Conservation (phyloP, 108 stramenopile species). For the Nitzschia inconspicua region DNA sequence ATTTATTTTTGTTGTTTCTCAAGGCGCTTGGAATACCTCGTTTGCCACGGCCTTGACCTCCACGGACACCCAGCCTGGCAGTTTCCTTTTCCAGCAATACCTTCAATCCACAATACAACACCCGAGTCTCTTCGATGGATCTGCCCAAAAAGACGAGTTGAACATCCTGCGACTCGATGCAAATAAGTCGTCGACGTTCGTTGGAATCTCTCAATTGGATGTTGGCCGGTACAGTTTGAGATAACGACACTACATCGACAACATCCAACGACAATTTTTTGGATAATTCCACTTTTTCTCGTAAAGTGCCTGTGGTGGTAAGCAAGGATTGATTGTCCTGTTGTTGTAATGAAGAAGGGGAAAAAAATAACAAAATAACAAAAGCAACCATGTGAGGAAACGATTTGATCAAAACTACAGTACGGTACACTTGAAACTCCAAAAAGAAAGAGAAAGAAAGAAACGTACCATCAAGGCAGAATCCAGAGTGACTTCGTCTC, state of each 20-base stretch:
- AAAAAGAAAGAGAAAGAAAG: neutral
- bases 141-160: slow-evolving; percentile 69
- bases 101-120: slow-evolving; percentile 72
- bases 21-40: slow-evolving; percentile 34
- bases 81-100: slow-evolving; percentile 76
- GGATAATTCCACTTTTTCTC: slow-evolving; percentile 59
- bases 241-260: slow-evolving; percentile 62
- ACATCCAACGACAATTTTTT: slow-evolving; percentile 73
- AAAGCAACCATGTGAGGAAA: neutral
- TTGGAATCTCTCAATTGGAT: slow-evolving; percentile 56
- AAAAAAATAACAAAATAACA: slow-evolving; percentile 2
- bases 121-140: slow-evolving; percentile 60
- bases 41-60: slow-evolving; percentile 34
- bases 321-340: slow-evolving; percentile 35
- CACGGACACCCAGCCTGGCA: slow-evolving; percentile 63
- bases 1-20: slow-evolving; percentile 4
- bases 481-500: slow-evolving; percentile 56
- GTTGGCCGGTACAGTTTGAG: slow-evolving; percentile 24
- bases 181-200: slow-evolving; percentile 66
- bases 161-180: slow-evolving; percentile 60
- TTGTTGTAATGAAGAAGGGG: neutral
- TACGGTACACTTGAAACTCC: neutral
- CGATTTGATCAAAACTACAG: neutral
- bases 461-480: slow-evolving; percentile 39
- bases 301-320: slow-evolving; percentile 19